Percentiles rank a stretch among this genome's conserved stretches.
phyloP scores from a whole-genome alignment of 1,284 basidiomycete genomes.

The Boletus mariae region DNA sequence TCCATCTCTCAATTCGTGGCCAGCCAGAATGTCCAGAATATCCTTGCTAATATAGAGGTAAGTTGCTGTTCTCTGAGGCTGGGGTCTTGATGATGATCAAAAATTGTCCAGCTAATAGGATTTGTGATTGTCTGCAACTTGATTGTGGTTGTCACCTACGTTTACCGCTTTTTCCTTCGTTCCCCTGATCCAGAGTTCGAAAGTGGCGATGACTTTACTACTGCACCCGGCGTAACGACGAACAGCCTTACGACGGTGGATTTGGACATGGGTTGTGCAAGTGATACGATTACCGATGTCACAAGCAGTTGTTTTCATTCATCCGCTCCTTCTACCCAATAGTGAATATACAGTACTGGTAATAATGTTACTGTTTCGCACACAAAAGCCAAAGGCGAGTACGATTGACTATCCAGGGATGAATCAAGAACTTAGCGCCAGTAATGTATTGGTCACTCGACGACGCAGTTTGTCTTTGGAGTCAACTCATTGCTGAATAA shows the following conservation, averaged over 20 bases:
- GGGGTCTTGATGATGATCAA: too few species aligned
- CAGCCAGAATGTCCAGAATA: not conserved
- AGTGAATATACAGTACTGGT: not conserved
- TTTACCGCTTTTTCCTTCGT: conserved; percentile 1
- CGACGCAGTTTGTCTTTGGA: too few species aligned
- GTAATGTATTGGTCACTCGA: too few species aligned
- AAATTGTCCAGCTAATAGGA: not conserved
- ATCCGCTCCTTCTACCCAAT: not conserved
- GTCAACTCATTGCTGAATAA: not conserved
- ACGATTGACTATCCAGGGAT: too few species aligned
- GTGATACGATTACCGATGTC: not conserved
- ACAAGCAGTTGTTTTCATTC: not conserved
- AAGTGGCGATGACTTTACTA: not conserved
- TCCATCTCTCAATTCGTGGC: not conserved
- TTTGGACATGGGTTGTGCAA: not conserved
- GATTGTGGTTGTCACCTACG: conserved; percentile 2
- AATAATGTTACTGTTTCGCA: not conserved
- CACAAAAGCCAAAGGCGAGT: not conserved
- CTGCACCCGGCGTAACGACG: not conserved
- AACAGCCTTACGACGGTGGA: conserved; percentile 2
- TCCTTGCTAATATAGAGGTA: conserved; percentile 2
- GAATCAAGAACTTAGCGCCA: too few species aligned
- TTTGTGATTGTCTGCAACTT: conserved; percentile 2
- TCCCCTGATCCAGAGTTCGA: not conserved
- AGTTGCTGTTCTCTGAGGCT: not conserved